phyloP scores from a whole-genome alignment of 2,329 filamentous ascomycete species.

The Penicillium palitans region DNA sequence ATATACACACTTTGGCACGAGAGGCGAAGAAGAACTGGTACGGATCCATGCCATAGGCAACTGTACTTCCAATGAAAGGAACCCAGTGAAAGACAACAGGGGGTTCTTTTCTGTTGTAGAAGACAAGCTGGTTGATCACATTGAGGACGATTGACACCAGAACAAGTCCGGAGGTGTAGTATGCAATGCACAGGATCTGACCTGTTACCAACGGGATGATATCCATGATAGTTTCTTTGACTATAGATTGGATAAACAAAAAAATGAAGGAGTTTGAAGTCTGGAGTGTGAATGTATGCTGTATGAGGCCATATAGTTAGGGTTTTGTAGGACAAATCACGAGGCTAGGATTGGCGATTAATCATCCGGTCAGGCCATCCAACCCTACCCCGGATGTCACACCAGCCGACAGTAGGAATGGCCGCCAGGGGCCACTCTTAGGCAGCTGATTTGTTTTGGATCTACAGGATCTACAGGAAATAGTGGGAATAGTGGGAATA shows the following conservation, averaged over 20 bases:
- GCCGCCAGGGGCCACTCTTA: background rate
- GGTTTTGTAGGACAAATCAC: slow-evolving; percentile 22
- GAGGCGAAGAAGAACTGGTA: slow-evolving; percentile 76
- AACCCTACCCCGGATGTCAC: background rate
- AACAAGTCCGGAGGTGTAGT: slow-evolving; percentile 44
- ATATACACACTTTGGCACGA: slow-evolving; percentile 64
- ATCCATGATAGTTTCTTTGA: slow-evolving; percentile 15
- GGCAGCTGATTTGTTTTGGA: slow-evolving; percentile 2
- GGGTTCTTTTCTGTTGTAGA: slow-evolving; percentile 74
- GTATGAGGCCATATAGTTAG: slow-evolving; percentile 2
- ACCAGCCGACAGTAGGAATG: background rate
- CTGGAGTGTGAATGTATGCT: background rate
- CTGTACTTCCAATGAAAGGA: slow-evolving; percentile 54
- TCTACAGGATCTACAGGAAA: background rate
- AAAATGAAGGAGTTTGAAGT: background rate
- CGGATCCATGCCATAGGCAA: slow-evolving; percentile 56
- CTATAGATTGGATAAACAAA: background rate
- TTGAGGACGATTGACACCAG: slow-evolving; percentile 67
- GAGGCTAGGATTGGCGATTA: slow-evolving; percentile 17
- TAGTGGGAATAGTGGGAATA: background rate
- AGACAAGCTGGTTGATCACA: slow-evolving; percentile 71
- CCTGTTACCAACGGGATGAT: slow-evolving; percentile 14
- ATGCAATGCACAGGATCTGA: slow-evolving; percentile 17
- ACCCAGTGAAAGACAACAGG: slow-evolving; percentile 80
- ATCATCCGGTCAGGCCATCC: slow-evolving; percentile 19